phyloP scores from a whole-genome alignment of 441 rosid species.

The Eutrema salsugineum region DNA sequence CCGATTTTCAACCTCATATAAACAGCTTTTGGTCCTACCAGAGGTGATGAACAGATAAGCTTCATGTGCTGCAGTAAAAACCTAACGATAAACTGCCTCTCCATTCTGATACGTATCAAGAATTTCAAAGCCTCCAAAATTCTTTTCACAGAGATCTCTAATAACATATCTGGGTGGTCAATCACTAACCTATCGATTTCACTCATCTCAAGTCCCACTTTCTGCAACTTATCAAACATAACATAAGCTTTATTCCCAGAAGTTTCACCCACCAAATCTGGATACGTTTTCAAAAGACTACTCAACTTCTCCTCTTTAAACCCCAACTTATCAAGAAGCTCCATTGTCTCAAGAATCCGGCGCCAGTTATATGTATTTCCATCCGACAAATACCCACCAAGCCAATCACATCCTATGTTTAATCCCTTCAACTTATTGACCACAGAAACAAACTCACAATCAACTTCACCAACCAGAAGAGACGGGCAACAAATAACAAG shows the following conservation, averaged over 20 bases:
- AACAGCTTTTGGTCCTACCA: conserved; percentile 47
- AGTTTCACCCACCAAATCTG: conserved; percentile 49
- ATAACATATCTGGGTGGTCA: conserved; percentile 47
- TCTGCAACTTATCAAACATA: conserved; percentile 47
- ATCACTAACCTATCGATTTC: conserved; percentile 42
- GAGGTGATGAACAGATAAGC: conserved; percentile 42
- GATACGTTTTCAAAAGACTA: conserved; percentile 41
- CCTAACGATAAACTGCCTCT: conserved; percentile 34
- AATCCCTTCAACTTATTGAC: conserved; percentile 39
- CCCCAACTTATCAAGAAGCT: conserved; percentile 54
- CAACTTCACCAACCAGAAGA: conserved; percentile 43
- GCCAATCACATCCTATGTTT: conserved; percentile 43
- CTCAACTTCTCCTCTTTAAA: conserved; percentile 41
- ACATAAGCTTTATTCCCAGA: conserved; percentile 53
- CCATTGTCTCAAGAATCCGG: conserved; percentile 44
- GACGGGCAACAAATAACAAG: conserved; percentile 50
- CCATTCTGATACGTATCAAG: conserved; percentile 47
- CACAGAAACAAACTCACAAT: conserved; percentile 40
- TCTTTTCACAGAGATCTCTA: conserved; percentile 37
- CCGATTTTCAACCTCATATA: conserved; percentile 37
- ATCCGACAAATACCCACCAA: conserved; percentile 35
- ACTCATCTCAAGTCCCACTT: conserved; percentile 50
- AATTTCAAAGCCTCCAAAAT: conserved; percentile 41
- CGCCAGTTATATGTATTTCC: conserved; percentile 47
- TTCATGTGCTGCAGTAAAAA: conserved; percentile 32